These are phyloP conservation scores for Trichoderma sp. DNA, from an alignment of 2,329 filamentous ascomycete species.

Conservation along the genomic window DNA sequence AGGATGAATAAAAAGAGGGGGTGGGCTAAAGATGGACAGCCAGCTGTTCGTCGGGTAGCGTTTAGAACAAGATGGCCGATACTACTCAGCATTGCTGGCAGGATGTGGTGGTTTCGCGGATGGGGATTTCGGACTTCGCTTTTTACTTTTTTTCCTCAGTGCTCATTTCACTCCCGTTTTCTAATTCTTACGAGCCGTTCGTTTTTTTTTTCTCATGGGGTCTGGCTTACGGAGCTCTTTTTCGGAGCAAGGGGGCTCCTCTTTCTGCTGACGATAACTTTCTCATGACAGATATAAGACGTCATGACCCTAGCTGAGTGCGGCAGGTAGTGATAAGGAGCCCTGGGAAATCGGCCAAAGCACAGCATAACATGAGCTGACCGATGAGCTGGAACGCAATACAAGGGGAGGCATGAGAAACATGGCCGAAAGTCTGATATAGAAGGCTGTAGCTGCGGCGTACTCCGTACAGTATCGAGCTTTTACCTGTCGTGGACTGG, in stretches of 20 bases:
- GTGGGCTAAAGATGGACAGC: not conserved
- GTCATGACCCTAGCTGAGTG: slow-evolving; percentile 25
- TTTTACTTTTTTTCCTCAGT: not conserved
- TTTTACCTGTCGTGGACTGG: not conserved
- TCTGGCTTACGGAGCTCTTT: slow-evolving; percentile 10
- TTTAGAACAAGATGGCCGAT: slow-evolving; percentile 1
- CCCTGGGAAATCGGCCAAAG: not conserved
- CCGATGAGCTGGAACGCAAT: not conserved
- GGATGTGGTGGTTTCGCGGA: slow-evolving; percentile 1
- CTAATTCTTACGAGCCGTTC: not conserved
- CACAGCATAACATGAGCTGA: slow-evolving; percentile 2
- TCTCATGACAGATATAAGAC: slow-evolving; percentile 14
- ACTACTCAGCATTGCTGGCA: not conserved
- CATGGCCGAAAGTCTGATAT: not conserved
- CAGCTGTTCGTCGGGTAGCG: slow-evolving; percentile 13
- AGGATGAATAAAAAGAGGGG: not conserved
- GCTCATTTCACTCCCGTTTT: not conserved
- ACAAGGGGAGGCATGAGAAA: not conserved
- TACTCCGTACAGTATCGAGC: not conserved
- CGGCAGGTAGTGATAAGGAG: slow-evolving; percentile 22
- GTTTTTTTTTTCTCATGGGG: not conserved
- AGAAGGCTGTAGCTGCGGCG: not conserved
- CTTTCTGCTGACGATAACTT: slow-evolving; percentile 14
- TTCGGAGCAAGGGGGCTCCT: slow-evolving; percentile 1
- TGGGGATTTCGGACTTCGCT: not conserved